These are phyloP conservation scores for Fraxinus sp. DNA, from an alignment of 305 asterid species.

Conservation along the genomic window DNA sequence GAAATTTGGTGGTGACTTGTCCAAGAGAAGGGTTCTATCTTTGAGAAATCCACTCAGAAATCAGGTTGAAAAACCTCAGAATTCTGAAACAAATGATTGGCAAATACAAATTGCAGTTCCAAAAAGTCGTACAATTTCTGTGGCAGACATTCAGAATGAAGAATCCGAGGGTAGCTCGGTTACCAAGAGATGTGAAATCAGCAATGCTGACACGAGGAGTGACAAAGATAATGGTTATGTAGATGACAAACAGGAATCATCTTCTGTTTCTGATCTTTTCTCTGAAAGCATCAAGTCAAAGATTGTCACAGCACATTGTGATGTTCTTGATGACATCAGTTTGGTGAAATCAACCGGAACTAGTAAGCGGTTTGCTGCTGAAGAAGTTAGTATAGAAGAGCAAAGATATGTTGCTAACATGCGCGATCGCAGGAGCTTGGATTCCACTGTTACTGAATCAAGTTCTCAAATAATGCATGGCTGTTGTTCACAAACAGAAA, in stretches of 20 bases:
- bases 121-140: constrained; percentile 41
- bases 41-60: constrained; percentile 56
- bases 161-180: constrained; percentile 77
- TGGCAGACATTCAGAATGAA: constrained; percentile 48
- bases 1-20: constrained; percentile 44
- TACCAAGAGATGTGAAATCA: constrained; percentile 57
- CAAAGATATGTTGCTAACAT: constrained; percentile 55
- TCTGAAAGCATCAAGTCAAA: constrained; percentile 55
- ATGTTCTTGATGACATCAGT: constrained; percentile 51
- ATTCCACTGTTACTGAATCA: constrained; percentile 80
- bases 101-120: constrained; percentile 80
- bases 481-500: constrained; percentile 67
- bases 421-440: constrained; percentile 73
- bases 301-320: constrained; percentile 40
- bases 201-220: constrained; percentile 44
- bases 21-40: constrained; percentile 54
- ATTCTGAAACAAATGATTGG: constrained; percentile 66
- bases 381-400: constrained; percentile 67
- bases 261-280: constrained; percentile 64
- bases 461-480: constrained; percentile 46
- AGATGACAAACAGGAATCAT: constrained; percentile 72
- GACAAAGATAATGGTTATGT: constrained; percentile 55
- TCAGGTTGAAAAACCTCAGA: constrained; percentile 55
- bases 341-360: constrained; percentile 59
- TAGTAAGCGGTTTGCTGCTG: constrained; percentile 53